Percentiles rank a stretch among this genome's conserved stretches.
Evolutionary conservation across 345 rosid species (phyloP).

Genomic region (Mangifera indica): DNA sequence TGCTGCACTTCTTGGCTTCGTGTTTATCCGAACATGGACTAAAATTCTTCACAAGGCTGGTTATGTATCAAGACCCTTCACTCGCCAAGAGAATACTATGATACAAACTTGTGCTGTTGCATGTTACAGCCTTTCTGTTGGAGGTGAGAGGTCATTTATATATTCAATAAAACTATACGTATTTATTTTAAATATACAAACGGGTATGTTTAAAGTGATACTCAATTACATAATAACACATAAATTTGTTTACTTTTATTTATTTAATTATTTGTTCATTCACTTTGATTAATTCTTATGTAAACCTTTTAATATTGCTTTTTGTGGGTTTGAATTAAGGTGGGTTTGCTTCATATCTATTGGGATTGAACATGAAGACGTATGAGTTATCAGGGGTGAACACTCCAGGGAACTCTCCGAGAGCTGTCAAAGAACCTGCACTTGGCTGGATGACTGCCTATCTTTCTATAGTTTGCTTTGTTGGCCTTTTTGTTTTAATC

Average conservation of each 20-base stretch:
- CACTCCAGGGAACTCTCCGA: conserved; percentile 64
- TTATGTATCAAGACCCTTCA: conserved; percentile 62
- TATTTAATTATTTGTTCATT: too few species aligned
- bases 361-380: conserved; percentile 79
- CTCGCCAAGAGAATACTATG: conserved; percentile 90
- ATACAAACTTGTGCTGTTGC: conserved; percentile 96
- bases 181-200: too few species aligned
- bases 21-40: conserved; percentile 77
- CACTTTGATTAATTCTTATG: too few species aligned
- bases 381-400: conserved; percentile 73
- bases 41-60: conserved; percentile 69
- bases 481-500: conserved; percentile 87
- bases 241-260: too few species aligned
- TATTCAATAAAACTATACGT: too few species aligned
- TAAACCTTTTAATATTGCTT: not conserved
- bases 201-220: too few species aligned
- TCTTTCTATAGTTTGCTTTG: conserved; percentile 83
- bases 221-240: too few species aligned
- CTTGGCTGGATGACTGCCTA: conserved; percentile 92
- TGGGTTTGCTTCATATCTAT: conserved; percentile 92
- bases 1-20: conserved; percentile 83
- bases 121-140: conserved; percentile 82
- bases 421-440: conserved; percentile 74
- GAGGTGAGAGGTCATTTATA: conserved; percentile 52
- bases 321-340: conserved; percentile 41